These are phyloP conservation scores for Garcia nutans DNA, from an alignment of 345 rosid species.

Conservation along the genomic window DNA sequence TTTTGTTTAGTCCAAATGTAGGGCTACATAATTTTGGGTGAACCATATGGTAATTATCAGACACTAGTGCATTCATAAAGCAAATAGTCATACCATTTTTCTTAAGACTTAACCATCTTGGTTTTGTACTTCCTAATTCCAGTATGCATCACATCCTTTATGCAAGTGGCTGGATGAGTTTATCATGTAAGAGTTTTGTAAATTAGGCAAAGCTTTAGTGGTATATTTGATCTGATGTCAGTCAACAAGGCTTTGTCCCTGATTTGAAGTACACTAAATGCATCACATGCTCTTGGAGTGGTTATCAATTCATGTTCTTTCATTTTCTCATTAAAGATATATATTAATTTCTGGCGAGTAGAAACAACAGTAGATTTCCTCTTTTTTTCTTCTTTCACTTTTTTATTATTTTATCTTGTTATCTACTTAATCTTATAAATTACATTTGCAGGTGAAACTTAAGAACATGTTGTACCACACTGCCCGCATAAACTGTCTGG, in stretches of 20 bases:
- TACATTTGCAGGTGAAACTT: constrained; percentile 53
- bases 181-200: neutral
- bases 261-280: neutral
- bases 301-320: neutral
- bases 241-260: neutral
- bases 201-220: neutral
- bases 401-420: neutral
- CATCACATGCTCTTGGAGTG: neutral
- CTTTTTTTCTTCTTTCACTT: neutral
- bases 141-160: neutral
- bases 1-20: neutral
- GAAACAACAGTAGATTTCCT: neutral
- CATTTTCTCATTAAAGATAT: neutral
- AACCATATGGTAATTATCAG: neutral
- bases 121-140: neutral
- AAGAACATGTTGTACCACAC: constrained; percentile 88
- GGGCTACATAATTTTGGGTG: neutral
- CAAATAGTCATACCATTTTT: neutral
- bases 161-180: neutral
- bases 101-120: neutral
- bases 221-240: neutral
- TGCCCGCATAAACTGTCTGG: constrained; percentile 83
- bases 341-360: neutral
- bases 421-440: neutral
- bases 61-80: neutral